Conservation (phyloP, 2,329 filamentous ascomycete genomes). For the Fusarium caatingaense region DNA sequence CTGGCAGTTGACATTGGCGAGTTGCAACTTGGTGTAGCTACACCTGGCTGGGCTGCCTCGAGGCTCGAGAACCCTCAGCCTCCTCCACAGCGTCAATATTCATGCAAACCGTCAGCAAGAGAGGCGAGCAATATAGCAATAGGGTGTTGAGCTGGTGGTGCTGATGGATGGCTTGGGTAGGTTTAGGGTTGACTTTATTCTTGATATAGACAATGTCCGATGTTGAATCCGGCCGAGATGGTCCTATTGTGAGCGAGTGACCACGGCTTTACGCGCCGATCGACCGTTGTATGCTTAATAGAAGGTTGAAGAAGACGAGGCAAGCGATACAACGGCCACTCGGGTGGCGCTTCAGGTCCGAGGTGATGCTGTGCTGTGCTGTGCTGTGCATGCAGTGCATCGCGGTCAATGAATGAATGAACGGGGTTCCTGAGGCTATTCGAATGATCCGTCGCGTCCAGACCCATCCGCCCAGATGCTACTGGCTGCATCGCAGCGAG, state of each 20-base stretch:
- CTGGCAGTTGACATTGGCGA: not conserved
- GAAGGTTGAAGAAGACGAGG: constrained; percentile 1
- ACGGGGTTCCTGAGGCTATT: constrained; percentile 11
- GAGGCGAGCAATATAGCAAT: constrained; percentile 4
- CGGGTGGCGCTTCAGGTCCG: constrained; percentile 16
- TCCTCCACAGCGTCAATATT: constrained; percentile 13
- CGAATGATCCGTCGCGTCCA: constrained; percentile 1
- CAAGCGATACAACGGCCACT: not conserved
- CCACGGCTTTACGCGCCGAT: constrained; percentile 26
- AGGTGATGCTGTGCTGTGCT: not conserved
- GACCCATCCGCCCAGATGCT: constrained; percentile 21
- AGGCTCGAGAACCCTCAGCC: not conserved
- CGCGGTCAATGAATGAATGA: not conserved
- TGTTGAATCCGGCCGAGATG: constrained; percentile 22
- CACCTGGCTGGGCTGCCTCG: not conserved
- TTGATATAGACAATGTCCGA: constrained; percentile 27
- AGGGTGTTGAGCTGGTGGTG: constrained; percentile 24
- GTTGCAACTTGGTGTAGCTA: not conserved
- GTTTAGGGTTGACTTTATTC: constrained; percentile 20
- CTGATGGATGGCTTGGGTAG: constrained; percentile 26
- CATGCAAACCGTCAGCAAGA: constrained; percentile 21
- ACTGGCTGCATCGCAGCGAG: not conserved
- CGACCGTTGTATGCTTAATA: constrained; percentile 12
- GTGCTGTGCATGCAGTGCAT: not conserved
- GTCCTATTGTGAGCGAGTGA: not conserved